phyloP scores from a whole-genome alignment of 768 basidiomycete species.

The Podaxis sp. region DNA sequence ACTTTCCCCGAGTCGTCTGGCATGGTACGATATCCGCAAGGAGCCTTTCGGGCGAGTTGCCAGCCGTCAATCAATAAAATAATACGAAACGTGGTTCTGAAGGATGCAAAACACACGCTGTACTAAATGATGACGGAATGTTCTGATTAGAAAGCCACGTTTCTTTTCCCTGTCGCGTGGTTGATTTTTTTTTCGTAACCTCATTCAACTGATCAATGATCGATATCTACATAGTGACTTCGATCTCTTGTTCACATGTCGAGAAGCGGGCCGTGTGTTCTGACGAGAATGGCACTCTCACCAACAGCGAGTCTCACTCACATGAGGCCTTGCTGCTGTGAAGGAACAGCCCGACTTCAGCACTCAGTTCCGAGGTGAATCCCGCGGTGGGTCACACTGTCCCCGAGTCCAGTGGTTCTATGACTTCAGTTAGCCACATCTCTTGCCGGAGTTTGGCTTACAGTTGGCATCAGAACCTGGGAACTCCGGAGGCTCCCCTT shows the following conservation, averaged over 20 bases:
- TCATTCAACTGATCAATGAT: neutral
- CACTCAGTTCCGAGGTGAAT: neutral
- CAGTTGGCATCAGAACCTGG: neutral
- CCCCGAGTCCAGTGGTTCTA: neutral
- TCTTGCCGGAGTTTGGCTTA: neutral
- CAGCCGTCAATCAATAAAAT: neutral
- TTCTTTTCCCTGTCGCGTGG: constrained; percentile 8
- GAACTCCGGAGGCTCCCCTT: neutral
- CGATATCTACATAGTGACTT: neutral
- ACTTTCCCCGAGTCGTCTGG: neutral
- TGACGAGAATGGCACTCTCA: neutral
- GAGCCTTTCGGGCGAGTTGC: neutral
- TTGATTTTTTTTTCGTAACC: neutral
- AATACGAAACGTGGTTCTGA: neutral
- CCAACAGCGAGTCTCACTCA: neutral
- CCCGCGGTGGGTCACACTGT: neutral
- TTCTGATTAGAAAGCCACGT: constrained; percentile 17
- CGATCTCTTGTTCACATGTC: neutral
- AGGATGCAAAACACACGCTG: neutral
- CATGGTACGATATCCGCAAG: neutral
- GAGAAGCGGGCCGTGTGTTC: neutral
- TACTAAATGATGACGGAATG: constrained; percentile 6
- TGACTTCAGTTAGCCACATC: neutral
- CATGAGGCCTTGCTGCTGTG: neutral
- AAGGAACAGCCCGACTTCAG: too few relatives aligned